A percentile compares a stretch with the other conserved stretches of the same genome.
These are phyloP conservation scores for Alternaria incomplexa DNA, from an alignment of 2,329 filamentous ascomycete species.

Conservation along the genomic window DNA sequence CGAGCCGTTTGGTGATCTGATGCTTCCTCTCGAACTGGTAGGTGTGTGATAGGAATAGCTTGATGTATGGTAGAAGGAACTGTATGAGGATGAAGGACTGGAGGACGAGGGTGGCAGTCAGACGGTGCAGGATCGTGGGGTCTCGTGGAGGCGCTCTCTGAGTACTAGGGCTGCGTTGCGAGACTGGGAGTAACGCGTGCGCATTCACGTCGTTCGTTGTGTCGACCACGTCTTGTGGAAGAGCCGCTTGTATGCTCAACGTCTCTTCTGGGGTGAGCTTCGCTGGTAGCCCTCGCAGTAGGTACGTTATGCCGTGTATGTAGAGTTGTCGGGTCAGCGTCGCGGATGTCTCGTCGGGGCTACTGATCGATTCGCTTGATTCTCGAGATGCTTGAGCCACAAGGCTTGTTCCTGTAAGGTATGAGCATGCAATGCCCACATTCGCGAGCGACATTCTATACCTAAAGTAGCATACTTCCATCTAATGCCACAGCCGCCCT, in stretches of 20 bases:
- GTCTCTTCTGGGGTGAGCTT: conserved; percentile 64
- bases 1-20: conserved; percentile 65
- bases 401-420: conserved; percentile 53
- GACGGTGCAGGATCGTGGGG: conserved; percentile 63
- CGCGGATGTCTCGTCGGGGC: conserved; percentile 43
- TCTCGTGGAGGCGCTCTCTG: conserved; percentile 20
- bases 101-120: conserved; percentile 63
- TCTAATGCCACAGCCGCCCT: conserved; percentile 50
- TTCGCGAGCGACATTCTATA: conserved; percentile 20
- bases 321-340: conserved; percentile 67
- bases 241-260: conserved; percentile 58
- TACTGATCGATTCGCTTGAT: conserved; percentile 43
- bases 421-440: conserved; percentile 1
- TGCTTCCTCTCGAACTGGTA: conserved; percentile 71
- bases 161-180: conserved; percentile 8
- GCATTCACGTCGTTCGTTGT: conserved; percentile 14
- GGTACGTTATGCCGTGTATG: conserved; percentile 67
- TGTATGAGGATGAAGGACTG: conserved; percentile 66
- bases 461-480: conserved; percentile 62
- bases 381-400: conserved; percentile 56
- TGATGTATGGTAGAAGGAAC: conserved; percentile 67
- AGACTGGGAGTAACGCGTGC: conserved; percentile 23
- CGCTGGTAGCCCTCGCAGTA: conserved; percentile 67
- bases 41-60: conserved; percentile 59
- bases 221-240: conserved; percentile 50